Base-by-base conservation (phyloP, 768 basidiomycete species). In the Macrocybe gigantea region DNA sequence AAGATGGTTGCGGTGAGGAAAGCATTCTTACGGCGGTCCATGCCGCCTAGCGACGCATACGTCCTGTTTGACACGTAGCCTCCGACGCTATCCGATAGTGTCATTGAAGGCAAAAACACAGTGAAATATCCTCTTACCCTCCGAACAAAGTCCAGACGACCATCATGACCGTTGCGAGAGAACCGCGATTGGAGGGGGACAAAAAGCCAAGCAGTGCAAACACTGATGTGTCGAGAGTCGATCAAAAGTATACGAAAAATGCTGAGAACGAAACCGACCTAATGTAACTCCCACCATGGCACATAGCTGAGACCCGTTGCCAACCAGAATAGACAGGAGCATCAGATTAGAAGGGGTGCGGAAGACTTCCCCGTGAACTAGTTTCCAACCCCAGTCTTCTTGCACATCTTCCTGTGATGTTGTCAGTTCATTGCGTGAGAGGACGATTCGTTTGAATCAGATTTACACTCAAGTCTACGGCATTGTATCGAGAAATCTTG, bases 321-420 rank as follows among this genome's bases (percentile, higher is more conserved):
- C 95, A n/a, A 88, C 83, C 66, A 93, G 77, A 34, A 93, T 78
- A 3, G 92, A 84, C 6, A 98, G 69, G 6, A 85, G 53, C 75
- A 93, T 80, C 0, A 92, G 82, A 45, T 84, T 76, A 39, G 69
- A 68, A 1, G 95, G 95, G 1, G 84, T 72, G 14, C 95, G 80
- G 74, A 97, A 98, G 12, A 98, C 90, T 66, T 98, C 95, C 14
- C 93, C 93, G 56, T 96, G 93, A 15, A 98, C 83, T 12, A 98
- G 79, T 61, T 98, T 98, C 95, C 95, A 98, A 1, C 95, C 95
- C 79, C 86, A 95, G 56, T 98, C 95, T 69, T 98, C 95, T 65
- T 94, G 92, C 2, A 96, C 88, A 58, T 95, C 93, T 60, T 95
- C 93, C 88, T 92, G 22, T 22, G 22, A 53, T 12, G 49, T 13